Evolutionary conservation across 2,329 filamentous ascomycete species (phyloP), one percentile per base, ranked within the genome.

Genomic region (Ceratocystis diversiconidia): DNA sequence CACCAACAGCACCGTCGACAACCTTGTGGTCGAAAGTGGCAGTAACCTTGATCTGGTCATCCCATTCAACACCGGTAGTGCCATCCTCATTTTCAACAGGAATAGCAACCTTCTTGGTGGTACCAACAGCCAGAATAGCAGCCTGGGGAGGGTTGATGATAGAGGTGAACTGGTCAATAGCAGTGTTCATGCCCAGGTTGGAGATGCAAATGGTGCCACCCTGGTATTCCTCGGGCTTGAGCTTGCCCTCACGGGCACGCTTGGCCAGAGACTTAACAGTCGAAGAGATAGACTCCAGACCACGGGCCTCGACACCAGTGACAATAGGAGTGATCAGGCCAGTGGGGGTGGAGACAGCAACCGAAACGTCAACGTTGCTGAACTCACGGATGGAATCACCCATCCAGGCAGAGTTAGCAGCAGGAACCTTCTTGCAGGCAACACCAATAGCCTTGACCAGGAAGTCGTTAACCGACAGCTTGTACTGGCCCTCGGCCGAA

Each of bases 401-500:
- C 73, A 88, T 86, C 92, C 94, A 99, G 76, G 89, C 92, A 62
- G 92, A 92, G 84, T 99, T 99, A 78, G 92, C 94, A 70, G 89
- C 84, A 67, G 94, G 94, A 61, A 97, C 92, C 84, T 96, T 96
- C 79, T 87, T 87, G 75, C 88, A 90, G 69, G 94, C 94, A 69
- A 89, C 80, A 67, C 85, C 89, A 67, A 92, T 89, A 71, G 92
- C 94, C 85, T 99, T 99, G 83, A 99, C 90, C 69, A 99, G 82
- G 83, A 99, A 96, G 79, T 99, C 94, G 79, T 99, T 99, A 79
- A 99, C 90, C n/a, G 92, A 96, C 67, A 99, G 89, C 85, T 96
- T 99, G 85, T 96, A 99, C 78, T 91, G 86, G 79, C 92, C 94
- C 69, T 96, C 87, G 61, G 90, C 81, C 12, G 89, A 86, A 74